Conservation (phyloP, 495 filamentous ascomycete genomes). For the Polyplosphaeria fusca region DNA sequence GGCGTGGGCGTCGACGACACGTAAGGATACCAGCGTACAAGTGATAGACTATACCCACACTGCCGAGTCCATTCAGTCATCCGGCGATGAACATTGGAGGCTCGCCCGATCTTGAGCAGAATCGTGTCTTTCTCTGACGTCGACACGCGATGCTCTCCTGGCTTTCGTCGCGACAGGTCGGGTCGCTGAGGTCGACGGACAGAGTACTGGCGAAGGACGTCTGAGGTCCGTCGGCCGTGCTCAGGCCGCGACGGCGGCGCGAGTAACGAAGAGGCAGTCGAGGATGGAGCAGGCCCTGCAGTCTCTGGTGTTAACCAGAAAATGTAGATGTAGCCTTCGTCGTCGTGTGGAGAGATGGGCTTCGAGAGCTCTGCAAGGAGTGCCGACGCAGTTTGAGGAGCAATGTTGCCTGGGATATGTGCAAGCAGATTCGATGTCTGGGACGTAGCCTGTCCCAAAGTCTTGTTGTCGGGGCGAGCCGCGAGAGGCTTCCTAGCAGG, state of each 20-base stretch:
- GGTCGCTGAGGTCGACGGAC: slow-evolving; percentile 36
- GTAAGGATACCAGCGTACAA: slow-evolving; percentile 92
- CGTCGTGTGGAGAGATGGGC: slow-evolving; percentile 72
- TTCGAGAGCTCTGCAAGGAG: slow-evolving; percentile 76
- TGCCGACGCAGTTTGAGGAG: slow-evolving; percentile 61
- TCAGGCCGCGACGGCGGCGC: slow-evolving; percentile 38
- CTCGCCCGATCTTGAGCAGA: slow-evolving; percentile 87
- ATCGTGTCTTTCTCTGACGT: slow-evolving; percentile 48
- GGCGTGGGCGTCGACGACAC: slow-evolving; percentile 53
- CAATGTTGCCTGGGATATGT: slow-evolving; percentile 61
- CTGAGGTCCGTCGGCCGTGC: slow-evolving; percentile 58
- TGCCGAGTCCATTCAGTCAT: slow-evolving; percentile 90
- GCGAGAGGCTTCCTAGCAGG: slow-evolving; percentile 25
- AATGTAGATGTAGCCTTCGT: slow-evolving; percentile 94
- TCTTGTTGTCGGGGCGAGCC: slow-evolving; percentile 38
- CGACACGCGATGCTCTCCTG: not conserved
- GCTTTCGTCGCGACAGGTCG: not conserved
- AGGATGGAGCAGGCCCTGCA: slow-evolving; percentile 48
- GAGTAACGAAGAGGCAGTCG: slow-evolving; percentile 59
- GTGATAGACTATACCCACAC: slow-evolving; percentile 79
- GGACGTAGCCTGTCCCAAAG: slow-evolving; percentile 42
- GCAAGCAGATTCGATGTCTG: slow-evolving; percentile 54
- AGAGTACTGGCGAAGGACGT: slow-evolving; percentile 61
- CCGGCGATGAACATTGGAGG: slow-evolving; percentile 84
- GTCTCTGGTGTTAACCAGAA: slow-evolving; percentile 78